These are phyloP conservation scores for Fusarium sublunatum DNA, from an alignment of 2,329 filamentous ascomycete species.

Conservation along the genomic window DNA sequence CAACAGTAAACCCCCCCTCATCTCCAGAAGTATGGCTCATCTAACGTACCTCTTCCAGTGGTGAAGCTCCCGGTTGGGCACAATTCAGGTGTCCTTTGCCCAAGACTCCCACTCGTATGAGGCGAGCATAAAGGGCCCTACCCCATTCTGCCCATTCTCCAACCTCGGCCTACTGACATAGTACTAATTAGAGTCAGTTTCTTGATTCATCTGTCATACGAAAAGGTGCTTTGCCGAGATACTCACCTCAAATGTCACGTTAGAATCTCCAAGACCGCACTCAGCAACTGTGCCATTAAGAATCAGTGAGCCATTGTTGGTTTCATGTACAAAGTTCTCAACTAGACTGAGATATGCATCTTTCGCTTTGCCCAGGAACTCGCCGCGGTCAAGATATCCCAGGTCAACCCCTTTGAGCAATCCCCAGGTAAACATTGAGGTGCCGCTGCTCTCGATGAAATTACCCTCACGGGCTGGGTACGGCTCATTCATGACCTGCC, in stretches of 20 bases:
- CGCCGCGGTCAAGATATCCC: constrained; percentile 26
- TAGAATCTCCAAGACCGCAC: constrained; percentile 57
- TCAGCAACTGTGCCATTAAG: constrained; percentile 63
- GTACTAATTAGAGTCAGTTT: constrained; percentile 13
- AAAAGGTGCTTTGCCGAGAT: not conserved
- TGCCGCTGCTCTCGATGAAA: constrained; percentile 68
- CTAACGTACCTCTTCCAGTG: no score
- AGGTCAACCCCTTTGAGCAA: constrained; percentile 55
- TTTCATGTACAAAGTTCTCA: constrained; percentile 56
- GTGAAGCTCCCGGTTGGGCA: no score
- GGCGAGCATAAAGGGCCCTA: constrained; percentile 38
- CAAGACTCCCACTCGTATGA: constrained; percentile 39
- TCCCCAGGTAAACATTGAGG: constrained; percentile 66
- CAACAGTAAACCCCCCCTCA: no score
- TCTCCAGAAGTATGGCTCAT: no score
- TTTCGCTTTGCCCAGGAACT: constrained; percentile 20
- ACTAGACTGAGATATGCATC: constrained; percentile 49
- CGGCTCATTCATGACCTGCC: constrained; percentile 64
- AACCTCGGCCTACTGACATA: constrained; percentile 19
- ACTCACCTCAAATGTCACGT: constrained; percentile 61
- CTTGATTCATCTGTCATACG: rapidly evolving
- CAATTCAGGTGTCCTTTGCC: constrained; percentile 18
- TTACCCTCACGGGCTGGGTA: constrained; percentile 61
- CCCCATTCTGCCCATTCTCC: constrained; percentile 32
- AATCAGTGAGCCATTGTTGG: constrained; percentile 57